Percentiles rank a stretch among this genome's conserved stretches.
Conservation (phyloP, 2,329 filamentous ascomycete species). For the Talaromyces sp. region DNA sequence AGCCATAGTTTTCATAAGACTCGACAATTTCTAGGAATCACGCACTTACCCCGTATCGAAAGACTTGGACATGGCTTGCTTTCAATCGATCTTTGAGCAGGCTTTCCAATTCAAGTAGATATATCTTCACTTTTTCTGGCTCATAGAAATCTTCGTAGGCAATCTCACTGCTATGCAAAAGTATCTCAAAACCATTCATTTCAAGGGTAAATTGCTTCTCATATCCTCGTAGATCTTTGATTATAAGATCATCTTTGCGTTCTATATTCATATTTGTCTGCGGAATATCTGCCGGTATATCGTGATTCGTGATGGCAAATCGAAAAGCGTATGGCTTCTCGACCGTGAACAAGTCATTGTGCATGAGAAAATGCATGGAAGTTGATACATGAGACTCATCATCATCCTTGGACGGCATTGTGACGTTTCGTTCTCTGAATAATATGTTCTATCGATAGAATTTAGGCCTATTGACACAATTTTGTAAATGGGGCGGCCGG, state of each 20-base stretch:
- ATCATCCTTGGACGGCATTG: neutral
- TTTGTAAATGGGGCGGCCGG: too few relatives aligned
- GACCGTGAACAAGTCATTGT: neutral
- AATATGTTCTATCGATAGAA: too few relatives aligned
- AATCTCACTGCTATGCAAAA: neutral
- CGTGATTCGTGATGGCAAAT: neutral
- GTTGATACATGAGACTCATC: neutral
- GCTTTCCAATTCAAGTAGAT: neutral
- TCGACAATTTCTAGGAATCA: neutral
- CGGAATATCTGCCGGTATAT: neutral
- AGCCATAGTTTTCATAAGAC: neutral
- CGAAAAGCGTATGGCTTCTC: neutral
- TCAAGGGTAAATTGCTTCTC: neutral
- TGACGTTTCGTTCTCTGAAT: too few relatives aligned
- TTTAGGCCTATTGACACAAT: too few relatives aligned
- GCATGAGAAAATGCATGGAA: neutral
- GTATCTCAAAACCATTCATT: neutral
- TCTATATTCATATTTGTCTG: neutral
- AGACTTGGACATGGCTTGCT: neutral
- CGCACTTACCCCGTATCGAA: neutral
- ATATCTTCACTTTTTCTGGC: neutral
- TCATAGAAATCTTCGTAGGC: neutral
- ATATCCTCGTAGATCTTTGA: neutral
- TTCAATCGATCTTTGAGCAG: neutral
- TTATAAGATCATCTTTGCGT: neutral